A percentile compares a stretch with the other conserved stretches of the same genome.
Evolutionary conservation across 2,329 filamentous ascomycete species (phyloP).

Genomic region (Hypoxylon sp.): DNA sequence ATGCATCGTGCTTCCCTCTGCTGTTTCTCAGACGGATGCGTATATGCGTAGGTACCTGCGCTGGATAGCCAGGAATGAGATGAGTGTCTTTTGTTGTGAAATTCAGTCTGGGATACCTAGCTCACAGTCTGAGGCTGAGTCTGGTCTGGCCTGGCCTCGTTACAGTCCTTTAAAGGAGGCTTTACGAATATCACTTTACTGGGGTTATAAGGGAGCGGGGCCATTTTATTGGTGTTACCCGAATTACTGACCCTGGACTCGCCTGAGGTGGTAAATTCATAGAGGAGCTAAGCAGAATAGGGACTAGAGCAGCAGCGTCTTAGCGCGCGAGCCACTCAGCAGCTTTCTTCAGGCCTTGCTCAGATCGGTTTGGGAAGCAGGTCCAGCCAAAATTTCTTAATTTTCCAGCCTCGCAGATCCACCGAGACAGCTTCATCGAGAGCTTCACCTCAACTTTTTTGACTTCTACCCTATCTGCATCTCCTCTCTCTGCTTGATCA

Average conservation of each 20-base stretch:
- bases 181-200: background rate
- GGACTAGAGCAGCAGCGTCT: conserved; percentile 12
- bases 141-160: too few relatives aligned
- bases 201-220: conserved; percentile 28
- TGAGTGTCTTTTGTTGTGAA: background rate
- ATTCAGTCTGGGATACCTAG: too few relatives aligned
- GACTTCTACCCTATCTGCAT: conserved; percentile 12
- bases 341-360: conserved; percentile 5
- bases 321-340: conserved; percentile 20
- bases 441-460: conserved; percentile 38
- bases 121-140: too few relatives aligned
- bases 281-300: conserved; percentile 15
- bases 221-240: conserved; percentile 8
- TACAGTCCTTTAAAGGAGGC: background rate
- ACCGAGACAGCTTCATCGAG: too few relatives aligned
- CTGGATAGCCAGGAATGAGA: background rate
- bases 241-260: too few relatives aligned
- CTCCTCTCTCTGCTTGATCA: background rate
- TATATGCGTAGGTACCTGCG: background rate
- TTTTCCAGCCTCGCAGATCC: conserved; percentile 46
- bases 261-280: conserved; percentile 5
- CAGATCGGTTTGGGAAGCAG: conserved; percentile 3
- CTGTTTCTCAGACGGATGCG: background rate
- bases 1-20: conserved; percentile 42
- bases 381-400: conserved; percentile 45